phyloP scores from a whole-genome alignment of 1,139 yeast genomes.

The Zygosaccharomyces sapae region DNA sequence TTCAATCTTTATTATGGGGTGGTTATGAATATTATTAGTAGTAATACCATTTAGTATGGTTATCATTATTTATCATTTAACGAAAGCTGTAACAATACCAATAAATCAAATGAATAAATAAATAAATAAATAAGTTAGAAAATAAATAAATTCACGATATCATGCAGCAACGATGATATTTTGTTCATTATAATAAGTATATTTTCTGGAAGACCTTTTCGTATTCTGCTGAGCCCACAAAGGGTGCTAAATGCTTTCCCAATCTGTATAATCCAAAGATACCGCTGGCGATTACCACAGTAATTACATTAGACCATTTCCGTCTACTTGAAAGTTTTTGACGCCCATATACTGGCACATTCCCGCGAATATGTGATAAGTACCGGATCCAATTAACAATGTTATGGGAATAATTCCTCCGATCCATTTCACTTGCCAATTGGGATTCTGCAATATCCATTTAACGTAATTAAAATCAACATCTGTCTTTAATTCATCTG shows the following conservation, averaged over 20 bases:
- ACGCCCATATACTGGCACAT: constrained; percentile 20
- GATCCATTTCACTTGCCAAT: constrained; percentile 19
- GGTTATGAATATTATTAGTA: too few relatives aligned
- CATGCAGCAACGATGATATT: not conserved
- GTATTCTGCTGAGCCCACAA: constrained; percentile 12
- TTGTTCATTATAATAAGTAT: constrained; percentile 4
- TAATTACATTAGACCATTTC: constrained; percentile 20
- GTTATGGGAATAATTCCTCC: constrained; percentile 26
- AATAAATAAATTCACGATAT: not conserved
- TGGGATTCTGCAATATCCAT: constrained; percentile 23
- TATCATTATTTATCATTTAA: not conserved
- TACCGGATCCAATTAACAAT: constrained; percentile 21
- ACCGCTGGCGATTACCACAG: constrained; percentile 18
- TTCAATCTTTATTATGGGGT: not conserved
- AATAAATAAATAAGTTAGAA: too few relatives aligned
- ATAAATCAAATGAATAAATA: too few relatives aligned
- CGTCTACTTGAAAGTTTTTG: constrained; percentile 18
- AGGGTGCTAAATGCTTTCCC: constrained; percentile 10
- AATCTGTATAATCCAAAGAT: constrained; percentile 22
- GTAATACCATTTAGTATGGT: too few relatives aligned
- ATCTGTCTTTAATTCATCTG: constrained; percentile 15
- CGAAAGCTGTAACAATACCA: not conserved
- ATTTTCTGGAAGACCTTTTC: constrained; percentile 11
- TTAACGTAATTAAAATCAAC: constrained; percentile 26
- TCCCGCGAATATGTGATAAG: constrained; percentile 28